Evolutionary conservation across 768 basidiomycete species (phyloP), one percentile per base, ranked within the genome.

Genomic region (Naganishia kalamii): DNA sequence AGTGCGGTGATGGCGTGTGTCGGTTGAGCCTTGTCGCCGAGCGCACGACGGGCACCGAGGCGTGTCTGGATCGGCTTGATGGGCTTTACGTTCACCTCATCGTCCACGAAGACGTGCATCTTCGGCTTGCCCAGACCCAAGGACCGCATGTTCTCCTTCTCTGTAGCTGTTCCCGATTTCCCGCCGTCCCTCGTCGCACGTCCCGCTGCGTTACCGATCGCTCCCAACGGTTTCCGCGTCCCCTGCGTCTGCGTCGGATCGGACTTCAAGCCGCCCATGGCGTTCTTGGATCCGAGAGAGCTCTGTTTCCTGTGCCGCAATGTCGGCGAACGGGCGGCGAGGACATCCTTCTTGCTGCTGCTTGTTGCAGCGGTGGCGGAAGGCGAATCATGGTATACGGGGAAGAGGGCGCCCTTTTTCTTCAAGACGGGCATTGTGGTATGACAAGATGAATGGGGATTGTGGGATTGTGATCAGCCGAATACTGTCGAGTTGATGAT

Each of bases 351-450:
- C n/a, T 57, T 57, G 19, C 49, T 30, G 29, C 21, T 59, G 30
- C 6, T 37, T 49, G 48, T 23, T 49, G 48, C 48, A 13, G 46
- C 21, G 43, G 60, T 49, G 61, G 40, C 23, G 23, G 37, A 4
- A 19, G 41, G 33, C 17, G 75, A 73, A 64, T 78, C 77, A 30
- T 74, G 65, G 69, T 75, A 75, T 48, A 78, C 74, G 47, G 74
- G 68, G 66, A 78, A 78, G 10, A 74, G 70, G 13, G 77, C 74
- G 49, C 77, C 77, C 52, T 74, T 76, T 62, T 74, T 74, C 50
- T 74, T 73, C 47, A 72, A 73, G 23, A 73, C 62, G 15, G 77
- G 77, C 77, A 78, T 78, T 25, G 35, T 64, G 40, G 35, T 41
- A 41, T 33, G 13, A 29, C 37, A 33, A 57, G 35, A 57, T 12